These are phyloP conservation scores for Penicillium pancosmium DNA, from an alignment of 495 filamentous ascomycete species.

Conservation along the genomic window DNA sequence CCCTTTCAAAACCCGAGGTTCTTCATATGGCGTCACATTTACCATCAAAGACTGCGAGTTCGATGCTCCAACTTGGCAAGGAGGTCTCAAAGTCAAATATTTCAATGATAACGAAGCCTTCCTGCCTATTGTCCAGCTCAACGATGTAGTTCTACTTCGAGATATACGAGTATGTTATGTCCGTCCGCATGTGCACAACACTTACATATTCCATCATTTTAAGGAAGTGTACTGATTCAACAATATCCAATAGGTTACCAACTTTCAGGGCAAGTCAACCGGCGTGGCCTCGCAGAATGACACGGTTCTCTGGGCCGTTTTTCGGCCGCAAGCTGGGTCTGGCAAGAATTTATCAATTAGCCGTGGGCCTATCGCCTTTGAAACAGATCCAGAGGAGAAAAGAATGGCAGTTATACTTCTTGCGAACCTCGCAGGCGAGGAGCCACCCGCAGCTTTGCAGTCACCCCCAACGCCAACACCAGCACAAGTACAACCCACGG, in stretches of 20 bases:
- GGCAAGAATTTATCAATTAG: slow-evolving; percentile 25
- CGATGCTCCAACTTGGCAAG: slow-evolving; percentile 32
- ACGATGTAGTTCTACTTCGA: slow-evolving; percentile 53
- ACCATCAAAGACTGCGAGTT: slow-evolving; percentile 50
- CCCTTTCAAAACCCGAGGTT: slow-evolving; percentile 30
- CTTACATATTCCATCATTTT: not conserved
- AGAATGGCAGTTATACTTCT: slow-evolving; percentile 32
- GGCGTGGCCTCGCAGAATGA: slow-evolving; percentile 35
- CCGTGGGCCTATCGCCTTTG: slow-evolving; percentile 36
- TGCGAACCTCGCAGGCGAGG: slow-evolving; percentile 19
- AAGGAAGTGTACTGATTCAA: not conserved
- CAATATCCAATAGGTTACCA: slow-evolving; percentile 25
- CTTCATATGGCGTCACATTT: slow-evolving; percentile 48
- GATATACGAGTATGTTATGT: slow-evolving; percentile 39
- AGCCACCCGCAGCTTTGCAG: slow-evolving; percentile 10
- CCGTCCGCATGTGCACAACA: not conserved
- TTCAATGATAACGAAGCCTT: slow-evolving; percentile 43
- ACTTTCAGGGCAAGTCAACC: slow-evolving; percentile 23
- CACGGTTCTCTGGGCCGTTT: slow-evolving; percentile 41
- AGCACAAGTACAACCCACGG: not conserved
- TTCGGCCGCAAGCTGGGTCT: slow-evolving; percentile 33
- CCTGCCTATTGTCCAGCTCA: slow-evolving; percentile 41
- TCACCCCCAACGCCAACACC: not conserved
- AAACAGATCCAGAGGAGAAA: slow-evolving; percentile 33
- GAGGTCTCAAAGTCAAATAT: slow-evolving; percentile 53